A percentile compares a stretch with the other conserved stretches of the same genome.
phyloP scores from a whole-genome alignment of 371 early-diverging fungal genomes.

The Apophysomyces trapeziformis region DNA sequence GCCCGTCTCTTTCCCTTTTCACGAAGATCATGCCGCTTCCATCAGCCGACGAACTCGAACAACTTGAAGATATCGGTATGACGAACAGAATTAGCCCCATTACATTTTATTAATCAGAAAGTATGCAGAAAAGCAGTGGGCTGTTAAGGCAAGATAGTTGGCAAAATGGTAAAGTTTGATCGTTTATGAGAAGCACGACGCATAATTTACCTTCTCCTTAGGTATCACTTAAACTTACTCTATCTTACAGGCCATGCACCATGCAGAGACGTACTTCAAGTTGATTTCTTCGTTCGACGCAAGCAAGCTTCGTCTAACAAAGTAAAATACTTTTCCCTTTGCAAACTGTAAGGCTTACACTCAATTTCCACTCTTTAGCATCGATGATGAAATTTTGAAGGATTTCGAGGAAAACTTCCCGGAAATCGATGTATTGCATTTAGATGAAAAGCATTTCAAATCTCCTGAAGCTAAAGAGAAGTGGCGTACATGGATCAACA shows the following conservation, averaged over 20 bases:
- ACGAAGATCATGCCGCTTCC: constrained; percentile 65
- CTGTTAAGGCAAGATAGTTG: constrained; percentile 68
- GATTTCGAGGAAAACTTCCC: constrained; percentile 81
- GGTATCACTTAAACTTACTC: background rate
- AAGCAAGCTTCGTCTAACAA: constrained; percentile 70
- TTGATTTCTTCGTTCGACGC: constrained; percentile 72
- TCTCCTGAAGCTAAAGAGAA: constrained; percentile 78
- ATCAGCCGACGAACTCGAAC: constrained; percentile 77
- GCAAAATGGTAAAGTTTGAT: background rate
- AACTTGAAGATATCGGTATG: constrained; percentile 80
- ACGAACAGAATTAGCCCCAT: background rate
- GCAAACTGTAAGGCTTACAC: background rate
- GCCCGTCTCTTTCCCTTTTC: background rate
- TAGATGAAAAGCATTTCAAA: constrained; percentile 82
- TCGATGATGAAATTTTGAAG: constrained; percentile 83
- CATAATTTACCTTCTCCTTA: background rate
- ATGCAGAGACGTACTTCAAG: constrained; percentile 91
- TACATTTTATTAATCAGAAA: background rate
- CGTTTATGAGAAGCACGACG: background rate
- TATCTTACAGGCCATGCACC: constrained; percentile 73
- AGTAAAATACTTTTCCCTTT: background rate
- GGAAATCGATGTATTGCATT: constrained; percentile 60
- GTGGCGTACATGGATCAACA: constrained; percentile 86
- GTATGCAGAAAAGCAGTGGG: constrained; percentile 85
- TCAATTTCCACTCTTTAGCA: constrained; percentile 38